These are phyloP conservation scores for Yarrowia divulgata DNA, from an alignment of 805 yeast genomes.

Conservation along the genomic window DNA sequence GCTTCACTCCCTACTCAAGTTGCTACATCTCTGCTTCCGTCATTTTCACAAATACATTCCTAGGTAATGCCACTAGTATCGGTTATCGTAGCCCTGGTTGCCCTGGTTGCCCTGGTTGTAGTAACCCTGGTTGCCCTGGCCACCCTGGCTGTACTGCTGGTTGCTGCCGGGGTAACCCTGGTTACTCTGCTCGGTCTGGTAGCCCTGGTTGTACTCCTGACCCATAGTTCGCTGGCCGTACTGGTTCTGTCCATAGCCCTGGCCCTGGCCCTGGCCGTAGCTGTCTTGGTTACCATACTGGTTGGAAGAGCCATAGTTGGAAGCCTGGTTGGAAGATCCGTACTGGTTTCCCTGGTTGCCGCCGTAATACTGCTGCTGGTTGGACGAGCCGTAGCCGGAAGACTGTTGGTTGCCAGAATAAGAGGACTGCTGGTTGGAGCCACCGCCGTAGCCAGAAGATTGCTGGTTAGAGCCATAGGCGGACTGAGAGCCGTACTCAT, in stretches of 20 bases:
- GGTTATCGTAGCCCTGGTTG: conserved; percentile 28
- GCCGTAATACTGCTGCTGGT: conserved; percentile 12
- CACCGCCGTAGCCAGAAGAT: background rate
- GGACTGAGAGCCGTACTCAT: conserved; percentile 1
- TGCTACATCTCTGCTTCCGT: no score
- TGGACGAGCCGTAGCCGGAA: background rate
- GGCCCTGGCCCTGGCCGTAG: conserved; percentile 6
- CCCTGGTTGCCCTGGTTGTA: conserved; percentile 26
- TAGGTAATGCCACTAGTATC: background rate
- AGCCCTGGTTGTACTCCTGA: conserved; percentile 26
- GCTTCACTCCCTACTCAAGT: no score
- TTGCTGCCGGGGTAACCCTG: background rate
- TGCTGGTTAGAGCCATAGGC: background rate
- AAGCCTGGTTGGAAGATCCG: background rate
- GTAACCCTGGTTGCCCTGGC: conserved; percentile 11
- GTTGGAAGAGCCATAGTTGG: conserved; percentile 1
- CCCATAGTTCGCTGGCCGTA: conserved; percentile 13
- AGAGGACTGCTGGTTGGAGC: conserved; percentile 6
- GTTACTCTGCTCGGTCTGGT: conserved; percentile 14
- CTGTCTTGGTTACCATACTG: conserved; percentile 19
- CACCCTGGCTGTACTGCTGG: background rate
- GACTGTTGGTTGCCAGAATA: background rate
- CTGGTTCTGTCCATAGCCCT: conserved; percentile 14
- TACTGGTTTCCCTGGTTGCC: background rate
- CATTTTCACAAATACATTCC: background rate